Base-by-base conservation (phyloP, 345 rosid species). In the Euphorbia pulcherrima region DNA sequence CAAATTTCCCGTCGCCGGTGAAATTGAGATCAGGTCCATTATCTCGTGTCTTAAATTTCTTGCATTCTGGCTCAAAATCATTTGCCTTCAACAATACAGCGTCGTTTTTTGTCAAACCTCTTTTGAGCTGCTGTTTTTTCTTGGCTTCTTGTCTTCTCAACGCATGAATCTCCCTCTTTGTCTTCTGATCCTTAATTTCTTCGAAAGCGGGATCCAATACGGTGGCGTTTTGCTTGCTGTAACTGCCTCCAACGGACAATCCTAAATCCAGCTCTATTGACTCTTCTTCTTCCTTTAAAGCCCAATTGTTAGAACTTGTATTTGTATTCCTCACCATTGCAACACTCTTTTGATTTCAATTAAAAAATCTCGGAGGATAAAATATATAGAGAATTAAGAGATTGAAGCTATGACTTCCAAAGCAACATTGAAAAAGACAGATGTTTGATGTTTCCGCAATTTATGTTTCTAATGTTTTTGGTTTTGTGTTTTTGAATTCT, bases 221-320 rank as follows among this genome's bases (percentile, higher is more conserved):
- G 53, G 0, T 6, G 39, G 18, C 75, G 58, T 46, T 73, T 51
- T 51, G 35, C 73, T 62, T 78, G n/a, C 55, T 74, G 60, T 78
- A 80, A 57, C 80, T 69, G 69, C 92, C 82, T 58, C 90, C 90
- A 0, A 85, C 73, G 5, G 92, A 89, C 59, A 87, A 81, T 6
- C 83, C 83, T 55, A 89, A 74, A 62, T 87, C 96, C 8, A 89
- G 83, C 82, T 81, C 90, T 5, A 82, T 55, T 33, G 37, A 33
- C 37, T 33, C 37, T 23, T 63, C 65, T 21, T 69, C 84, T 29
- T 62, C 80, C 12, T 71, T 69, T 52, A 70, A 54, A 26, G 70
- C 74, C 51, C 26, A 47, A 18, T 7, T n/a, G n/a, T n/a, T 33
- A 33, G 37, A 44, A 27, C 40, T 50, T 23, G 70, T 41, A 2